These are phyloP conservation scores for Mucor piriformis DNA, from an alignment of 371 early-diverging fungal species.

Conservation along the genomic window DNA sequence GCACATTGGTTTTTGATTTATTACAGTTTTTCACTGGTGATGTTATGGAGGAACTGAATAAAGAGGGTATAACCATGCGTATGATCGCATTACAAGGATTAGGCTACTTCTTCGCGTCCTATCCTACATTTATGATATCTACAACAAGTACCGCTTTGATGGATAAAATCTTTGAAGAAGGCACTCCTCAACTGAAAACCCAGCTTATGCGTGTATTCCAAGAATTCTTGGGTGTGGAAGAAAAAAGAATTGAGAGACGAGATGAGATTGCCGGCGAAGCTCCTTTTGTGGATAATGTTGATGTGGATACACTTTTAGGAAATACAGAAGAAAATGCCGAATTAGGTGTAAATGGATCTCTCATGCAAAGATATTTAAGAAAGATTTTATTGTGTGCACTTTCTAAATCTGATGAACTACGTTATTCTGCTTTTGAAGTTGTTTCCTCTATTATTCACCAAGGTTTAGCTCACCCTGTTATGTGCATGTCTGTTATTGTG, in stretches of 20 bases:
- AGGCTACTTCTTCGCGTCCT: constrained; percentile 73
- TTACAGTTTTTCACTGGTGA: constrained; percentile 29
- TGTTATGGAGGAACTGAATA: constrained; percentile 9
- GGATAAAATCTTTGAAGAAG: constrained; percentile 65
- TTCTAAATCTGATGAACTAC: constrained; percentile 42
- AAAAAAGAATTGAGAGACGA: constrained; percentile 47
- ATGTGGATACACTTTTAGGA: constrained; percentile 75
- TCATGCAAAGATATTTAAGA: constrained; percentile 84
- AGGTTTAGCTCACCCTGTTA: constrained; percentile 87
- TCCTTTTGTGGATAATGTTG: constrained; percentile 50
- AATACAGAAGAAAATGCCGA: constrained; percentile 82
- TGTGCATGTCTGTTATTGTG: constrained; percentile 83
- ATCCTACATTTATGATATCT: constrained; percentile 73
- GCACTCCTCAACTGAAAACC: constrained; percentile 53
- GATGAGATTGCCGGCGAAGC: constrained; percentile 20
- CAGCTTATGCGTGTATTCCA: constrained; percentile 72
- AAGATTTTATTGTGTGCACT: constrained; percentile 75
- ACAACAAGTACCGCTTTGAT: constrained; percentile 62
- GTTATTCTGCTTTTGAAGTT: constrained; percentile 76
- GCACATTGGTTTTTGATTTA: constrained; percentile 23
- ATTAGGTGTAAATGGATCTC: constrained; percentile 75
- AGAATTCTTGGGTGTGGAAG: constrained; percentile 72
- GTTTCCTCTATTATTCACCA: constrained; percentile 77
- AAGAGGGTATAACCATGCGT: constrained; percentile 22
- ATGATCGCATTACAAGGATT: constrained; percentile 38